Evolutionary conservation across 2,329 filamentous ascomycete genomes (phyloP).

Genomic region (Pseudogymnoascus pannorum): DNA sequence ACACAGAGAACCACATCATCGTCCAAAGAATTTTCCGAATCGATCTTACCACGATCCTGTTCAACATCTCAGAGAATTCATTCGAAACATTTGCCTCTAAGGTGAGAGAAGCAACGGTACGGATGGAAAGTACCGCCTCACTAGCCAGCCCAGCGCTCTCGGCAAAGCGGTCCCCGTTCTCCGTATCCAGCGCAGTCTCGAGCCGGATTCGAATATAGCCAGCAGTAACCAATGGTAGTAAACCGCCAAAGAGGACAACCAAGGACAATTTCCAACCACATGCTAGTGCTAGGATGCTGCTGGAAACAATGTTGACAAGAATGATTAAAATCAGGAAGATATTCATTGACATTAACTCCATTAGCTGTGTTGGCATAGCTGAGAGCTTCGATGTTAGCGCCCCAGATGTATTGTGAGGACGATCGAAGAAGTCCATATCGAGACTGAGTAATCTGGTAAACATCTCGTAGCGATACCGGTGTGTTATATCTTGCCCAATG

Average conservation of each 20-base stretch:
- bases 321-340: slow-evolving; percentile 36
- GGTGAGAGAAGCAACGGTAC: slow-evolving; percentile 38
- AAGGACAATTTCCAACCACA: slow-evolving; percentile 40
- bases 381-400: slow-evolving; percentile 29
- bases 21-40: slow-evolving; percentile 17
- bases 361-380: slow-evolving; percentile 33
- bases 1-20: slow-evolving; percentile 29
- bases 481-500: slow-evolving; percentile 30
- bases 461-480: slow-evolving; percentile 28
- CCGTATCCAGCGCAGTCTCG: slow-evolving; percentile 32
- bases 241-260: slow-evolving; percentile 35
- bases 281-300: slow-evolving; percentile 34
- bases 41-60: slow-evolving; percentile 18
- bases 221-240: slow-evolving; percentile 34
- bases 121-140: slow-evolving; percentile 39
- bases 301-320: slow-evolving; percentile 34
- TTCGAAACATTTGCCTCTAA: slow-evolving; percentile 32
- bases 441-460: slow-evolving; percentile 30
- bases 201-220: slow-evolving; percentile 39
- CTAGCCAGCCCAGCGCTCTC: slow-evolving; percentile 38
- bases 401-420: slow-evolving; percentile 29
- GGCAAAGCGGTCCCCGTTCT: slow-evolving; percentile 31
- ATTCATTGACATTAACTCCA: slow-evolving; percentile 40
- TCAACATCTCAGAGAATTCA: slow-evolving; percentile 30
- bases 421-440: slow-evolving; percentile 38